A percentile compares a stretch with the other conserved stretches of the same genome.
Conservation (phyloP, 2,329 filamentous ascomycete species). For the Epichloe gansuensis region DNA sequence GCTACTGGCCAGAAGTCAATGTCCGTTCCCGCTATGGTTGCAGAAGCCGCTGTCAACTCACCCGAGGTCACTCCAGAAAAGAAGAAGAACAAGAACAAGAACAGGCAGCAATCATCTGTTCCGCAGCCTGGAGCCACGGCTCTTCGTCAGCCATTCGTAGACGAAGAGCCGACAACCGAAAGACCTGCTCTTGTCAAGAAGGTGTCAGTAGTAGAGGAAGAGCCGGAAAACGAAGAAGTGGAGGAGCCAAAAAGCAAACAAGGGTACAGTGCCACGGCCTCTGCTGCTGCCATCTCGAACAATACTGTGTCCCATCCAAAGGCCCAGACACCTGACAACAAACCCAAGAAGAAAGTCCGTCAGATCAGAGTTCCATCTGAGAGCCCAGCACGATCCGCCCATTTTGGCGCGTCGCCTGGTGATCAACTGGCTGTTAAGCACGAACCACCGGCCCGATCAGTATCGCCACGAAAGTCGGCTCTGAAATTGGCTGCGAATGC, state of each 20-base stretch:
- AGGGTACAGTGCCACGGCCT: conserved; percentile 9
- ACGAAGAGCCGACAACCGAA: background rate
- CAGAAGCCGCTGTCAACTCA: background rate
- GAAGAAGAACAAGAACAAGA: conserved; percentile 7
- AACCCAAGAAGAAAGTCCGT: conserved; percentile 8
- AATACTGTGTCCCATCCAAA: background rate
- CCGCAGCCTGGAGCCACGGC: background rate
- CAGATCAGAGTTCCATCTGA: conserved; percentile 32
- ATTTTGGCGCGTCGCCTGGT: conserved; percentile 45
- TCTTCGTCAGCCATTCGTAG: background rate
- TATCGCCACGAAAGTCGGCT: conserved; percentile 68
- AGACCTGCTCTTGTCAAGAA: conserved; percentile 19
- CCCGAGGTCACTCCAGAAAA: conserved; percentile 2
- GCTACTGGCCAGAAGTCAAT: background rate
- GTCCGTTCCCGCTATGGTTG: background rate
- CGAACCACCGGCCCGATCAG: conserved; percentile 55
- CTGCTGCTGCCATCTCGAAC: conserved; percentile 19
- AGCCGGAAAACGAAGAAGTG: conserved; percentile 28
- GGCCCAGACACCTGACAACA: background rate
- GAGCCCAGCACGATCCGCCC: conserved; percentile 57
- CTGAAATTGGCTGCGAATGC: conserved; percentile 51
- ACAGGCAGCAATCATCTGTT: background rate
- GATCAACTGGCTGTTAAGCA: conserved; percentile 49
- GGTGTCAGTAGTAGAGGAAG: conserved; percentile 34
- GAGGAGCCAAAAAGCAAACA: conserved; percentile 9